Conservation (phyloP, 139 green algal species). For the Chlorella ohadii region DNA sequence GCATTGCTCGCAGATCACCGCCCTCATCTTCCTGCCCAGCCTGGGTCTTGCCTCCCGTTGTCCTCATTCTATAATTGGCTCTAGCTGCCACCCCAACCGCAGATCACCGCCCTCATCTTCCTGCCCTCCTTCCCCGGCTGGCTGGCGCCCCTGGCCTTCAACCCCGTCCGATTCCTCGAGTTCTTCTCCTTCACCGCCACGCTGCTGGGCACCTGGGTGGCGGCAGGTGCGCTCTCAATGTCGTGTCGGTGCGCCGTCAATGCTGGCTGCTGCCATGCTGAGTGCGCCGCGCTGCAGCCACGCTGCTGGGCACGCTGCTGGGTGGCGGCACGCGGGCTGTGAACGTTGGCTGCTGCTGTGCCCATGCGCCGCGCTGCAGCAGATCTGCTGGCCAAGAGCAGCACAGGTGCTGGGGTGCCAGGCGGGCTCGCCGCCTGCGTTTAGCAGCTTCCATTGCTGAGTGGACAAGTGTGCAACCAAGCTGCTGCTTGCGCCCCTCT, state of each 20-base stretch:
- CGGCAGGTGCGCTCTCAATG: not conserved
- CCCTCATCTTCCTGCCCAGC: conserved; percentile 62
- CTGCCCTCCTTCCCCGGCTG: conserved; percentile 68
- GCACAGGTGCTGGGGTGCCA: no score
- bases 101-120: conserved; percentile 71
- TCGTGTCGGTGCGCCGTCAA: no score
- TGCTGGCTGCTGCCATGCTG: no score
- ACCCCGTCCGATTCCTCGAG: conserved; percentile 70
- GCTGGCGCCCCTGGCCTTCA: conserved; percentile 72
- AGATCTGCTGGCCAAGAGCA: no score
- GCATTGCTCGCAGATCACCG: conserved; percentile 70
- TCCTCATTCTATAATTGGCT: not conserved
- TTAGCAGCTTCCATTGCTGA: no score
- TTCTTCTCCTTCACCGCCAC: conserved; percentile 65
- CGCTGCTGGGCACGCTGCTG: no score
- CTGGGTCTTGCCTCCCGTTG: not conserved
- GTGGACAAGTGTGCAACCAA: no score
- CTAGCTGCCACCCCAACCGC: not conserved
- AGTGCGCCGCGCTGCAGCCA: no score
- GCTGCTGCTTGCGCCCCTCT: not conserved
- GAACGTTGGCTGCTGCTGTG: no score
- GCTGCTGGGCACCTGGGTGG: conserved; percentile 63
- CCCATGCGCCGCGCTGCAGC: no score
- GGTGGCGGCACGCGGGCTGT: no score
- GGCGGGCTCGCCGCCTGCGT: no score